Evolutionary conservation across 164 flowering plant genomes (phyloP).

Genomic region (Chloranthus sessilifolius): DNA sequence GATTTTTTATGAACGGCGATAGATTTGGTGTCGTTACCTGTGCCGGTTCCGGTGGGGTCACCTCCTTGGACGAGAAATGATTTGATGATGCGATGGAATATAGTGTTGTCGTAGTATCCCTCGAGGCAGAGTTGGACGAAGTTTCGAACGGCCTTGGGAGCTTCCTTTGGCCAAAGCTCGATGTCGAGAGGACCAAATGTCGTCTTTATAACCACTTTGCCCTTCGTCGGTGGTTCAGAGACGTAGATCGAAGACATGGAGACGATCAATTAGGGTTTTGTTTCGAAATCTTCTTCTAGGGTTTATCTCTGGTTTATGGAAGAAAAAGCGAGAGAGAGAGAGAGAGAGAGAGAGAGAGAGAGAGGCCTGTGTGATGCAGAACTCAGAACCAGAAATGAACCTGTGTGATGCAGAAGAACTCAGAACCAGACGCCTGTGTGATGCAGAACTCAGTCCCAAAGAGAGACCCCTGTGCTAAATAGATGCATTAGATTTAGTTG

Average conservation of each 20-base stretch:
- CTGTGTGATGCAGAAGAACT: too few species aligned
- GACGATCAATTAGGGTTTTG: neutral
- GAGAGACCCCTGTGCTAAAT: too few species aligned
- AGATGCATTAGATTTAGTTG: too few species aligned
- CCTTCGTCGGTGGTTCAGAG: constrained; percentile 90
- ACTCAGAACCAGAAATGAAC: too few species aligned
- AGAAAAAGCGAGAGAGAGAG: too few species aligned
- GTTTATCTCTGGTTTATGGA: too few species aligned
- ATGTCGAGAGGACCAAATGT: constrained; percentile 82
- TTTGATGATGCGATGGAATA: constrained; percentile 90
- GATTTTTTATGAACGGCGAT: too few species aligned
- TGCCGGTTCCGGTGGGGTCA: constrained; percentile 89
- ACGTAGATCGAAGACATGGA: constrained; percentile 82
- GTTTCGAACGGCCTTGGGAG: constrained; percentile 86
- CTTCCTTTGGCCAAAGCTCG: constrained; percentile 98
- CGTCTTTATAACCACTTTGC: constrained; percentile 77
- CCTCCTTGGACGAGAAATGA: constrained; percentile 87
- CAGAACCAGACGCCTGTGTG: too few species aligned
- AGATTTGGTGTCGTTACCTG: constrained; percentile 32
- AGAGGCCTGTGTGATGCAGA: too few species aligned
- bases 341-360: too few species aligned
- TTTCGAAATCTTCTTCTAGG: too few species aligned
- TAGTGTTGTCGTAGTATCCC: constrained; percentile 79
- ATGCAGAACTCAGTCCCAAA: too few species aligned
- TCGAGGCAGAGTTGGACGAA: constrained; percentile 94